These are phyloP conservation scores for Didymella keratinophila DNA, from an alignment of 2,329 filamentous ascomycete species.

Conservation along the genomic window DNA sequence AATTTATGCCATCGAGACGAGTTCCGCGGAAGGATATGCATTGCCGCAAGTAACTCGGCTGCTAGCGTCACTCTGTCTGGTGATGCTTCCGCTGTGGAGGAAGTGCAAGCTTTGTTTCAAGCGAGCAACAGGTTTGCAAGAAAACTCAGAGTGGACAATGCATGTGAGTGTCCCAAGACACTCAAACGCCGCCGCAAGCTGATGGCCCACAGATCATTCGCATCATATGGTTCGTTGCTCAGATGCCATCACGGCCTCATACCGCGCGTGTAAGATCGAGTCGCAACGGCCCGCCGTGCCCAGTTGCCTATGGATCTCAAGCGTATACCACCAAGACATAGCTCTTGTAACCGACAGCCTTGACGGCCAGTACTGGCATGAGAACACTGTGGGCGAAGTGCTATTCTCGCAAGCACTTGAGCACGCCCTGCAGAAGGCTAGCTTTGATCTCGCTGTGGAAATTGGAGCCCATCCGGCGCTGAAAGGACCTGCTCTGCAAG, in stretches of 20 bases:
- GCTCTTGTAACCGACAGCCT: slow-evolving; percentile 22
- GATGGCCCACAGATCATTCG: slow-evolving; percentile 55
- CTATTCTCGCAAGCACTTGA: slow-evolving; percentile 55
- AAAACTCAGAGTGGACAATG: slow-evolving; percentile 51
- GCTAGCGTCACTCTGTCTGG: slow-evolving; percentile 56
- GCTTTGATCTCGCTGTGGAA: slow-evolving; percentile 53
- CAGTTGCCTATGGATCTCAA: slow-evolving; percentile 13
- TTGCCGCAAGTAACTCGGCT: slow-evolving; percentile 42
- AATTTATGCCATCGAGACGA: background rate
- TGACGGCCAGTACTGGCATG: slow-evolving; percentile 52
- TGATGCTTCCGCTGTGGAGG: slow-evolving; percentile 50
- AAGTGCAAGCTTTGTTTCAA: slow-evolving; percentile 28
- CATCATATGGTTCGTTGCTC: slow-evolving; percentile 49
- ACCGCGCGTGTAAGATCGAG: slow-evolving; percentile 5
- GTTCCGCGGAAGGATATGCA: slow-evolving; percentile 25
- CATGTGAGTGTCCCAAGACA: background rate
- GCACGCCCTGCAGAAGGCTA: slow-evolving; percentile 29
- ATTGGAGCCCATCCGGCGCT: slow-evolving; percentile 58
- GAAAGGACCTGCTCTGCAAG: slow-evolving; percentile 52
- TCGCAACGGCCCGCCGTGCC: background rate
- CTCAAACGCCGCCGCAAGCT: background rate
- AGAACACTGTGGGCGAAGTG: slow-evolving; percentile 51
- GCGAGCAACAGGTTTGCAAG: slow-evolving; percentile 52
- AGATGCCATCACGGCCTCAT: slow-evolving; percentile 18
- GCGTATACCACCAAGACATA: slow-evolving; percentile 1